phyloP scores from a whole-genome alignment of 805 yeast species.

The Kuraishia cidri region DNA sequence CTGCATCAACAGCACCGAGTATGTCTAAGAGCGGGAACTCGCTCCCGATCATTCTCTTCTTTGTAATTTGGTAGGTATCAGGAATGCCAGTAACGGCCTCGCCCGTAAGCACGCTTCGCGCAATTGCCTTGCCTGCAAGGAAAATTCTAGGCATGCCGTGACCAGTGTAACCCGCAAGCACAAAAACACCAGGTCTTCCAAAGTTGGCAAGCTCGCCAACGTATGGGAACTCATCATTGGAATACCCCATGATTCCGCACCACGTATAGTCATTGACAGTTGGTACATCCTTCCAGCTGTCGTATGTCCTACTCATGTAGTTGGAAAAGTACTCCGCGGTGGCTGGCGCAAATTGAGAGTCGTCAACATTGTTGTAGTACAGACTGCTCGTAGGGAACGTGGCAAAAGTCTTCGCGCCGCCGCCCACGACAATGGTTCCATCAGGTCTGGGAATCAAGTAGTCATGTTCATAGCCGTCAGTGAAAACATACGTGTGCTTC shows the following conservation, averaged over 20 bases:
- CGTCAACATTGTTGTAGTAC: constrained; percentile 9
- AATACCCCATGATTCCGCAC: constrained; percentile 11
- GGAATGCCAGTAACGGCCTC: constrained; percentile 7
- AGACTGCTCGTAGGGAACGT: constrained; percentile 1
- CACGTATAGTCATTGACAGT: constrained; percentile 5
- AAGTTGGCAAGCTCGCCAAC: constrained; percentile 6
- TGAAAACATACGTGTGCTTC: constrained; percentile 21
- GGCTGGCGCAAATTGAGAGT: constrained; percentile 4
- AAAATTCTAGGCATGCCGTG: constrained; percentile 11
- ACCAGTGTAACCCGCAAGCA: constrained; percentile 10
- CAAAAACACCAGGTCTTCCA: constrained; percentile 4
- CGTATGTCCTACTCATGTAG: constrained; percentile 5
- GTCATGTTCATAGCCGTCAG: constrained; percentile 15
- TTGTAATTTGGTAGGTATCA: constrained; percentile 5
- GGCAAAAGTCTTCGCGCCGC: constrained; percentile 11
- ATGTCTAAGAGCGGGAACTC: too few relatives aligned
- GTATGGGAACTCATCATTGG: constrained; percentile 9
- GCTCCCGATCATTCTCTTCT: constrained; percentile 4
- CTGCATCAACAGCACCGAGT: too few relatives aligned
- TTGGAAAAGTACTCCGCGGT: constrained; percentile 6
- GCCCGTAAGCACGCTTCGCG: constrained; percentile 5
- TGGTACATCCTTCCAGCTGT: constrained; percentile 4
- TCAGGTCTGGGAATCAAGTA: constrained; percentile 27
- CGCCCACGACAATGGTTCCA: constrained; percentile 27
- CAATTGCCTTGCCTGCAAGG: constrained; percentile 7